Percentiles rank a stretch among this genome's conserved stretches.
These are phyloP conservation scores for Lichina pygmaea DNA, from an alignment of 495 filamentous ascomycete species.

Conservation along the genomic window DNA sequence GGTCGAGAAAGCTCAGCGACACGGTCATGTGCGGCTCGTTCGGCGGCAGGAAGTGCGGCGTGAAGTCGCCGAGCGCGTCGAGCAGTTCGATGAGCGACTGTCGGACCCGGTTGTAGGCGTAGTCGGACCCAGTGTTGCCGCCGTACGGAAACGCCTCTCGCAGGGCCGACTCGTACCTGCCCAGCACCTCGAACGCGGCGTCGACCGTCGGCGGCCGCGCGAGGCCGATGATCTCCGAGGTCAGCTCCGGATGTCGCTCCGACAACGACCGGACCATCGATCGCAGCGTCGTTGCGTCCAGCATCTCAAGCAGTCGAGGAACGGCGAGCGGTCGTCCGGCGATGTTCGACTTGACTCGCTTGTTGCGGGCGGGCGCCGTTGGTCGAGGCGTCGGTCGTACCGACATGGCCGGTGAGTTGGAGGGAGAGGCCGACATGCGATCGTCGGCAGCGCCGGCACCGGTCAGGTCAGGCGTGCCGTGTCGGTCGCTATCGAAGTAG, in stretches of 20 bases:
- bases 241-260: conserved; percentile 60
- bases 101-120: conserved; percentile 79
- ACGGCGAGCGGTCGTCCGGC: conserved; percentile 57
- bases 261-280: conserved; percentile 65
- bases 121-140: conserved; percentile 57
- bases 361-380: conserved; percentile 27
- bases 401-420: conserved; percentile 45
- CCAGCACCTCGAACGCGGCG: conserved; percentile 52
- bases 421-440: conserved; percentile 70
- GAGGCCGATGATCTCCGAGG: conserved; percentile 54
- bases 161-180: conserved; percentile 52
- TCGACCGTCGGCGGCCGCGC: conserved; percentile 64
- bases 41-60: conserved; percentile 81
- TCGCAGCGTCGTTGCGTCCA: conserved; percentile 59
- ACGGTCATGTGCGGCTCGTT: conserved; percentile 54
- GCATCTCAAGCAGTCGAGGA: conserved; percentile 66
- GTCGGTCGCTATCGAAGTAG: conserved; percentile 8
- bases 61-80: conserved; percentile 79
- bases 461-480: conserved; percentile 1
- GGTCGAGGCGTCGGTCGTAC: conserved; percentile 35
- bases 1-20: conserved; percentile 67
- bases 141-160: conserved; percentile 71
- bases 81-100: conserved; percentile 55
- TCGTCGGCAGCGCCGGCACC: conserved; percentile 26
- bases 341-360: conserved; percentile 37